Base-by-base conservation (phyloP, 2,329 filamentous ascomycete genomes). In the Colletotrichum acutatum region DNA sequence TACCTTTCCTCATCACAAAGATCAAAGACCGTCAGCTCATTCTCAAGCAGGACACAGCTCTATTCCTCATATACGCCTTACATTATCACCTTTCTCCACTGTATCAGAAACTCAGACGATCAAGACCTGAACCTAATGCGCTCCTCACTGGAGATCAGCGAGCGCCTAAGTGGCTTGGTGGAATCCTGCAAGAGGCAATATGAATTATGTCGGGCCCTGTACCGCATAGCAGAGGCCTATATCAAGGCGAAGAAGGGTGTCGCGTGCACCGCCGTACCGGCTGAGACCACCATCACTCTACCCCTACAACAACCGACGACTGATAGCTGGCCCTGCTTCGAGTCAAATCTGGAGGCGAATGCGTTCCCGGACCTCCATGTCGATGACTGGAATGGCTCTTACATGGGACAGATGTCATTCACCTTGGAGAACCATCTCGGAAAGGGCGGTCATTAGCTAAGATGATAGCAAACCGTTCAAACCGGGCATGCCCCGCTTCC, bases 41-140 rank as follows among this genome's bases (percentile, higher is more conserved):
- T 2, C 37, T 5, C 37, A 3, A 22, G 2, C 5, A 77, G 76
- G 76, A 75, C 76, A n/a, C 72, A 76, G 19, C 68, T 76, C 37
- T 75, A 75, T n/a, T 74, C 74, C 3, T 77, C 76, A 5, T 77
- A 76, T n/a, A 76, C 76, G 5, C 76, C 76, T 1, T 77, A 74
- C 57, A 66, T 77, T n/a, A 71, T 76, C 42, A 77, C 72, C 0
- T 77, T 77, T 24, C 65, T 77, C 16, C 75, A 77, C 58, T 75
- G 75, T 34, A 75, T 75, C 46, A 56, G 64, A 12, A 59, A 71
- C 49, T 72, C 64, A 8, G 62, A 74, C n/a, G 26, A 42, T 9
- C 56, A 71, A 8, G 75, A 76, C 16, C 57, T 77, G 1, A 34
- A 57, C 9, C 63, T 74, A 5, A 30, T 71, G 1, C 62, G 62